These are phyloP conservation scores for Gaultheria prostrata DNA, from an alignment of 148 eudicot species.

Conservation along the genomic window DNA sequence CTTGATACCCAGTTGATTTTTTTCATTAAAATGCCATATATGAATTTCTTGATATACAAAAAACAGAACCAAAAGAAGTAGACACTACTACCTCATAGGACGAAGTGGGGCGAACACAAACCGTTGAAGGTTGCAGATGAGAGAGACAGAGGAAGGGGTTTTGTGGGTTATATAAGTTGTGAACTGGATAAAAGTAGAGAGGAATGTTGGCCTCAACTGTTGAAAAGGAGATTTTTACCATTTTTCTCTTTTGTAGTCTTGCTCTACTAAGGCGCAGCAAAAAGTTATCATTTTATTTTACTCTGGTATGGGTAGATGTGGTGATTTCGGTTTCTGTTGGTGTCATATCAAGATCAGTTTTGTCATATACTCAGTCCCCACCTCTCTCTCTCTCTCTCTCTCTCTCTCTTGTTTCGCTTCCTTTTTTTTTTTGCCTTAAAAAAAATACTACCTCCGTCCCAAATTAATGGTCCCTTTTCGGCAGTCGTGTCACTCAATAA, in stretches of 20 bases:
- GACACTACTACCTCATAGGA: background rate
- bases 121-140: slow-evolving; percentile 35
- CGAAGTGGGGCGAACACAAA: slow-evolving; percentile 36
- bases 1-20: background rate
- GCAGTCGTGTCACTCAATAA: too few species aligned
- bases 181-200: slow-evolving; percentile 16
- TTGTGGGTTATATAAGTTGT: background rate
- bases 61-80: background rate
- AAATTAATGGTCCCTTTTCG: too few species aligned
- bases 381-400: slow-evolving; percentile 3
- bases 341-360: slow-evolving; percentile 33
- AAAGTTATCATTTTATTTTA: background rate
- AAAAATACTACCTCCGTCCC: too few species aligned
- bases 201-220: slow-evolving; percentile 8
- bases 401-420: background rate
- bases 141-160: slow-evolving; percentile 13
- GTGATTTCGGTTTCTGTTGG: slow-evolving; percentile 25
- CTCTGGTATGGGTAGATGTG: background rate
- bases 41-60: background rate
- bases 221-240: slow-evolving; percentile 14
- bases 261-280: background rate
- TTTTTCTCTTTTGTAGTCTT: background rate
- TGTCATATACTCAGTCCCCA: slow-evolving; percentile 18
- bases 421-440: too few species aligned
- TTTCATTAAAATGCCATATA: background rate